These are phyloP conservation scores for Rhizopus sp. DNA, from an alignment of 371 early-diverging fungal genomes.

Conservation along the genomic window DNA sequence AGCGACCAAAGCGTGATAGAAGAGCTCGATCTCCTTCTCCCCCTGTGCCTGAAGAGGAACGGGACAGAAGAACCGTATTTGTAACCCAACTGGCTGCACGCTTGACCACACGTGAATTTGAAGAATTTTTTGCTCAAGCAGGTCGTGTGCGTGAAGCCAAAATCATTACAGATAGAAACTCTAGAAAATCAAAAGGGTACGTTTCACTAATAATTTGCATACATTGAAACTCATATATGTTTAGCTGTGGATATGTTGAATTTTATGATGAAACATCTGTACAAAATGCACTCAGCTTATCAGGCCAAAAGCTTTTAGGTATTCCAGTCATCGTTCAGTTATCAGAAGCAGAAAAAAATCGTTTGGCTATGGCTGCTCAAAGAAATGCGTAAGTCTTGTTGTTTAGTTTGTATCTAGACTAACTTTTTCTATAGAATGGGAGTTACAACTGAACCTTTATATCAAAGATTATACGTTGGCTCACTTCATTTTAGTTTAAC, in stretches of 20 bases:
- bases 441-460: slow-evolving; percentile 49
- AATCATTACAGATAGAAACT: slow-evolving; percentile 87
- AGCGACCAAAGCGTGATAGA: slow-evolving; percentile 25
- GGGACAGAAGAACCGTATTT: slow-evolving; percentile 94
- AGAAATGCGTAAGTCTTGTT: slow-evolving; percentile 50
- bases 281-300: slow-evolving; percentile 79
- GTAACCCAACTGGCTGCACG: slow-evolving; percentile 91
- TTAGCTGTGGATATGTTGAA: slow-evolving; percentile 87
- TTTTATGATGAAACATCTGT: slow-evolving; percentile 90
- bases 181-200: slow-evolving; percentile 93
- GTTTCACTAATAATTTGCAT: slow-evolving; percentile 1
- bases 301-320: slow-evolving; percentile 90
- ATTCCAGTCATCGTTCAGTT: slow-evolving; percentile 92
- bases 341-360: slow-evolving; percentile 94
- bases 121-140: slow-evolving; percentile 84
- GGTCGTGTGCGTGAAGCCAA: slow-evolving; percentile 89
- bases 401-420: slow-evolving; percentile 4
- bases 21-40: slow-evolving; percentile 72
- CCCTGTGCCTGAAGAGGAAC: slow-evolving; percentile 69
- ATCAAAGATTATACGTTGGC: slow-evolving; percentile 80
- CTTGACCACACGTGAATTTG: slow-evolving; percentile 76
- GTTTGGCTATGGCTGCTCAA: slow-evolving; percentile 63
- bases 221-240: not conserved
- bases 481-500: slow-evolving; percentile 81
- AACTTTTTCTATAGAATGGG: slow-evolving; percentile 20